Conservation (phyloP, 2,329 filamentous ascomycete species). For the Rhinocladiella mackenziei region DNA sequence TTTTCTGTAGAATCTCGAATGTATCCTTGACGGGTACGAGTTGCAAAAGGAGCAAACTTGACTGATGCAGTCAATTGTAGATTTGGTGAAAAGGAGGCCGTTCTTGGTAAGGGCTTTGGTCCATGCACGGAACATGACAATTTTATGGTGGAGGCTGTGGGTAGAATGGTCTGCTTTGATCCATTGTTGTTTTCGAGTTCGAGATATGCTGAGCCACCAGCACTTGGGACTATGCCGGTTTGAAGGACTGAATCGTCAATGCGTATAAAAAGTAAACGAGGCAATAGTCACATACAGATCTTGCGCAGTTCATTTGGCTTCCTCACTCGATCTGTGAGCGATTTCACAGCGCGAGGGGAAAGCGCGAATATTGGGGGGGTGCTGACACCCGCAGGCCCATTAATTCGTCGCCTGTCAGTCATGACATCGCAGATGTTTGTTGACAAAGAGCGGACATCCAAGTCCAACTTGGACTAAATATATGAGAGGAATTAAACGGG, state of each 20-base stretch:
- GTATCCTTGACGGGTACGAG: conserved; percentile 75
- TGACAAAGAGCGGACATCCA: conserved; percentile 21
- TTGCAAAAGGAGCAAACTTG: conserved; percentile 95
- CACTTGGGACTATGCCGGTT: conserved; percentile 87
- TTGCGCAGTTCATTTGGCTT: conserved; percentile 70
- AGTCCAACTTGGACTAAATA: no score
- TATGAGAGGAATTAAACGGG: no score
- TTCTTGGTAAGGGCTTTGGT: conserved; percentile 82
- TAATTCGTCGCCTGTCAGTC: conserved; percentile 84
- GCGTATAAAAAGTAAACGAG: conserved; percentile 2
- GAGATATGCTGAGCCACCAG: conserved; percentile 78
- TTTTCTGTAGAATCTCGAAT: conserved; percentile 80
- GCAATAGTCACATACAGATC: conserved; percentile 63
- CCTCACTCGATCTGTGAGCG: conserved; percentile 54
- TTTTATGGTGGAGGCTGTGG: conserved; percentile 68
- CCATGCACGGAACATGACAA: conserved; percentile 91
- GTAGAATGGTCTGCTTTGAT: conserved; percentile 42
- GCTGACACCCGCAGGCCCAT: conserved; percentile 77
- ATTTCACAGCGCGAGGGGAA: conserved; percentile 46
- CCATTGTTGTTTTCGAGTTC: conserved; percentile 49
- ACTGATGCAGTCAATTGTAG: conserved; percentile 88
- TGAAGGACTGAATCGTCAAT: conserved; percentile 65
- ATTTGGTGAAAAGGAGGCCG: conserved; percentile 86
- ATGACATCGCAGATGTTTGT: conserved; percentile 45
- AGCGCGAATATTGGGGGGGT: conserved; percentile 65